Percentiles rank a stretch among this genome's conserved stretches.
Evolutionary conservation across 805 yeast species (phyloP).

Genomic region (Priceomyces castillae): DNA sequence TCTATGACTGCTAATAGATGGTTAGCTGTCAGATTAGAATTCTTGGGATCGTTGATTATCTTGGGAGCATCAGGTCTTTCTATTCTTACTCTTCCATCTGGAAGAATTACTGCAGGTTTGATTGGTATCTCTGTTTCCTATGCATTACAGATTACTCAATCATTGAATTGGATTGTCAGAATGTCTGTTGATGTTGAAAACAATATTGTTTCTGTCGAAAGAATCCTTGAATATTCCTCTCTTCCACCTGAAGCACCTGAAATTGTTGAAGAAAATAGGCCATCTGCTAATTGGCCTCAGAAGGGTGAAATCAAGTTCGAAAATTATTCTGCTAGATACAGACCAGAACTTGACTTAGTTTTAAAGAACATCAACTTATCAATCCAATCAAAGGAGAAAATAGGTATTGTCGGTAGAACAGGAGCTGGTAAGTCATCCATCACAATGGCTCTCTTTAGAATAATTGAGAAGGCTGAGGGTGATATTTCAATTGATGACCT

Average conservation of each 20-base stretch:
- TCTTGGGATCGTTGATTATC: constrained; percentile 85
- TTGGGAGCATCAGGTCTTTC: constrained; percentile 82
- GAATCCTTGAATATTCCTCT: constrained; percentile 84
- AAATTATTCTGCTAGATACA: constrained; percentile 40
- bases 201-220: constrained; percentile 93
- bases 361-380: constrained; percentile 36
- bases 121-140: constrained; percentile 93
- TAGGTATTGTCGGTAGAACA: constrained; percentile 46
- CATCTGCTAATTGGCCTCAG: constrained; percentile 43
- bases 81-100: constrained; percentile 64
- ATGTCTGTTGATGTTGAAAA: constrained; percentile 99
- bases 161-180: constrained; percentile 95
- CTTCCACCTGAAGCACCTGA: constrained; percentile 83
- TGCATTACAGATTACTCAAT: constrained; percentile 88
- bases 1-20: constrained; percentile 92
- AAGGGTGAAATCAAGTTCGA: constrained; percentile 36
- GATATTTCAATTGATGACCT: constrained; percentile 34
- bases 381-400: constrained; percentile 38
- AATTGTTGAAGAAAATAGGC: constrained; percentile 60
- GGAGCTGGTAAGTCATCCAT: constrained; percentile 48
- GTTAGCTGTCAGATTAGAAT: constrained; percentile 93
- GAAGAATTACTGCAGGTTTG: constrained; percentile 79
- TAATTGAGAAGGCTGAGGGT: constrained; percentile 40
- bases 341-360: constrained; percentile 45
- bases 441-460: constrained; percentile 43